Evolutionary conservation across 768 basidiomycete species (phyloP).

Genomic region (Lactarius tabidus): DNA sequence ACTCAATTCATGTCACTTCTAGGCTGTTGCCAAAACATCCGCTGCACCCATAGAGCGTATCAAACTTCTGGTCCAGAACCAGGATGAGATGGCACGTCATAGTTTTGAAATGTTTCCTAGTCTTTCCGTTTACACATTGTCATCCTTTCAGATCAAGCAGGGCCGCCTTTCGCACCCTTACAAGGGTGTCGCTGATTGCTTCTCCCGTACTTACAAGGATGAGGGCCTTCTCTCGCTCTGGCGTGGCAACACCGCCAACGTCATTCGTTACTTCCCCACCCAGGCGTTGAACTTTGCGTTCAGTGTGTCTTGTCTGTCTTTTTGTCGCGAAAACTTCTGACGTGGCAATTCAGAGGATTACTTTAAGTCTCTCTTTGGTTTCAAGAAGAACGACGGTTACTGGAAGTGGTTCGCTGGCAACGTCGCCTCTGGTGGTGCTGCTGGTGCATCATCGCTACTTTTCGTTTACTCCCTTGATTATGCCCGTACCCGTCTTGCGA

Average conservation of each 20-base stretch:
- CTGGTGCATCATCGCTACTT: constrained; percentile 96
- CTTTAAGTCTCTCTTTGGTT: constrained; percentile 98
- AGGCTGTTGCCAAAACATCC: constrained; percentile 98
- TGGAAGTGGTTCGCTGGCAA: constrained; percentile 99
- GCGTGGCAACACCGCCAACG: constrained; percentile 99
- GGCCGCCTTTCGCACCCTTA: constrained; percentile 95
- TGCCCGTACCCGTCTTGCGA: constrained; percentile 98
- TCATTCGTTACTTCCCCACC: constrained; percentile 99
- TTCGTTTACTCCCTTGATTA: constrained; percentile 99
- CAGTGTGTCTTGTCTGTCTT: constrained; percentile 58
- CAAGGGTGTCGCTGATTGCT: constrained; percentile 95
- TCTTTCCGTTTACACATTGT: background rate
- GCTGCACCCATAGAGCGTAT: constrained; percentile 99
- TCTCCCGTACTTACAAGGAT: constrained; percentile 85
- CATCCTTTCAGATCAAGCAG: constrained; percentile 81
- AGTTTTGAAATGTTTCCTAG: constrained; percentile 15
- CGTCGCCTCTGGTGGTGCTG: constrained; percentile 97
- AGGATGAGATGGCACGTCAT: constrained; percentile 95
- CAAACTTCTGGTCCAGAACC: constrained; percentile 97
- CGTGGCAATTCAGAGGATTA: constrained; percentile 69
- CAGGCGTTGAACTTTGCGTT: constrained; percentile 99
- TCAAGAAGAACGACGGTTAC: constrained; percentile 97
- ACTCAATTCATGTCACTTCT: constrained; percentile 20
- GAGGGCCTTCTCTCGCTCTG: constrained; percentile 96
- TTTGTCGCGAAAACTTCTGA: constrained; percentile 16